Evolutionary conservation across 345 rosid species (phyloP), one percentile per base, ranked within the genome.

Genomic region (Lepidium didymum): DNA sequence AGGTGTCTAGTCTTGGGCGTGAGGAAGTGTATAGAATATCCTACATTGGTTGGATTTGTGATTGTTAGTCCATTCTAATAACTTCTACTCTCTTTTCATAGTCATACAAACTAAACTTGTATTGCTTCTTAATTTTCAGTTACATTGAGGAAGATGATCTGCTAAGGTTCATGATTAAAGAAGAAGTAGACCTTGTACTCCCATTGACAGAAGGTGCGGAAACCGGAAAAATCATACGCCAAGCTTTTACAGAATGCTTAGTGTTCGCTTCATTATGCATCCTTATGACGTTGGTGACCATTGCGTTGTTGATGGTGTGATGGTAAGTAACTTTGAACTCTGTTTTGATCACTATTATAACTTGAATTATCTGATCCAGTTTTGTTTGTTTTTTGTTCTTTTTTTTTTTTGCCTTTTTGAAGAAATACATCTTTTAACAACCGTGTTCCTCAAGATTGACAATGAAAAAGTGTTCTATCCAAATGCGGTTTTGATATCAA

Each of bases 211-310:
- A 83, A 62, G 90, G 81, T 64, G 67, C 73, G 0, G 93, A 87
- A 23, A 64, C 70, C 3, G 80, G 89, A 61, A 70, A 50, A 72
- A 80, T 90, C 37, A 84, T 83, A 69, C 84, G 68, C 31, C 87
- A 83, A 37, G 77, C 92, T 75, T 73, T 93, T 42, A 82, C 81
- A 40, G 81, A 84, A 43, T 93, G 92, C 51, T 87, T 92, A 59
- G 96, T 90, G n/a, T n/a, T n/a, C n/a, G n/a, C n/a, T 92, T 92
- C 47, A 82, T 90, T 65, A 86, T 90, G 97, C 98, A 92, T 61
- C 97, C 98, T 34, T 92, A 86, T 74, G 98, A 92, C 52, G 98
- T 92, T 0, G 97, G 98, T 25, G 98, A 92, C 54, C 96, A 87
- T 53, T 90, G 97, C 49, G 88, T 90, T 38, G 47, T 92, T 35